Evolutionary conservation across 1,139 yeast species (phyloP).

Genomic region (Blastobotrys persicus): DNA sequence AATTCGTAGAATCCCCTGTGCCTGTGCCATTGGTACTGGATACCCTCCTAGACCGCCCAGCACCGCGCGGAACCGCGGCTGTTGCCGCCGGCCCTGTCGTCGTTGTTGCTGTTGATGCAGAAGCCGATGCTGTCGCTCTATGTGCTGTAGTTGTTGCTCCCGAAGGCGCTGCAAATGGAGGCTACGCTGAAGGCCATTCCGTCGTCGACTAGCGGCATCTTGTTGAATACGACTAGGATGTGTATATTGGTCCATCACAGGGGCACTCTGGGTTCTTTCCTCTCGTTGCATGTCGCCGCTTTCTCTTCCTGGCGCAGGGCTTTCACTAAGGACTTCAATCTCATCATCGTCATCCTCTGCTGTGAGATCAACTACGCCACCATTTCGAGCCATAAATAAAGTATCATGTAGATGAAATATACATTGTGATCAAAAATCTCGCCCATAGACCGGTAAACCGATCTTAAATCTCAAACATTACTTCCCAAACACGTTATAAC

Average conservation of each 20-base stretch:
- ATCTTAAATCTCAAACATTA: no score
- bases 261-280: neutral
- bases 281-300: neutral
- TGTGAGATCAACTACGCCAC: conserved; percentile 11
- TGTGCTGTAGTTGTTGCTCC: neutral
- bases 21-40: neutral
- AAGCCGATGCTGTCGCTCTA: neutral
- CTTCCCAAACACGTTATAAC: no score
- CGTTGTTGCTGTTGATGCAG: neutral
- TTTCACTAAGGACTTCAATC: conserved; percentile 1
- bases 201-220: neutral
- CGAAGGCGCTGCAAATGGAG: neutral
- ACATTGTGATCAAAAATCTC: no score
- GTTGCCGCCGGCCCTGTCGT: neutral
- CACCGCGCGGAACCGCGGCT: neutral
- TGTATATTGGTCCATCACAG: neutral
- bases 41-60: neutral
- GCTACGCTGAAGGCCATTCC: no score
- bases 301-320: neutral
- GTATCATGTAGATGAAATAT: no score
- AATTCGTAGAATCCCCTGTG: neutral
- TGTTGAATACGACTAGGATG: neutral
- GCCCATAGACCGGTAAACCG: neutral
- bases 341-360: conserved; percentile 6
- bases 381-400: neutral